Evolutionary conservation across 2,329 filamentous ascomycete species (phyloP).

Genomic region (Cytospora piceae): DNA sequence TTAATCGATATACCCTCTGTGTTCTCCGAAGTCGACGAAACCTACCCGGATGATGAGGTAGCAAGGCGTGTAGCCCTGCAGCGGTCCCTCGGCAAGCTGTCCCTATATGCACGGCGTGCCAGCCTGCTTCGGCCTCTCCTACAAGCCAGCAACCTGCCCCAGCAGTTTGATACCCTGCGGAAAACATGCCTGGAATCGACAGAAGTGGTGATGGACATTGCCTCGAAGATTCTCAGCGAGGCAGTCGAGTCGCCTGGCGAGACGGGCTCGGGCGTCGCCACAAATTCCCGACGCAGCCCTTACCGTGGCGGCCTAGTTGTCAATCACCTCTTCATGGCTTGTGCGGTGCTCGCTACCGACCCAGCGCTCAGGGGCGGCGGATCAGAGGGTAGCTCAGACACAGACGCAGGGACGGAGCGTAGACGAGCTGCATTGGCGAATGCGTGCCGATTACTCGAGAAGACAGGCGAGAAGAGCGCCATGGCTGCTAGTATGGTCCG

Average conservation of each 20-base stretch:
- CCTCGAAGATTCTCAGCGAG: constrained; percentile 18
- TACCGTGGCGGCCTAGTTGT: constrained; percentile 24
- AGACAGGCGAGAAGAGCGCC: constrained; percentile 27
- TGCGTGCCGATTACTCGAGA: constrained; percentile 31
- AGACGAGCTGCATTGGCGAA: constrained; percentile 26
- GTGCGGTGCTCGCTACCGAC: constrained; percentile 30
- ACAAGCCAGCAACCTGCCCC: constrained; percentile 19
- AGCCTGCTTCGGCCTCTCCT: constrained; percentile 23
- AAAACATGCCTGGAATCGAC: constrained; percentile 21
- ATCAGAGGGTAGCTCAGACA: not conserved
- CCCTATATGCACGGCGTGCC: constrained; percentile 22
- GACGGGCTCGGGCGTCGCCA: not conserved
- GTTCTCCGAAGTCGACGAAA: not conserved
- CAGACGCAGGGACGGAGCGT: constrained; percentile 25
- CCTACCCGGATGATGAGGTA: not conserved
- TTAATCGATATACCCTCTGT: constrained; percentile 11
- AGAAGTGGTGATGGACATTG: constrained; percentile 23
- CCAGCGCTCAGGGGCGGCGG: constrained; percentile 12
- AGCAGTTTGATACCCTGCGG: constrained; percentile 20
- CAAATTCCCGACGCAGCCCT: constrained; percentile 8
- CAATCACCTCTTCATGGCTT: constrained; percentile 30
- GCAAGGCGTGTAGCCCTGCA: constrained; percentile 14
- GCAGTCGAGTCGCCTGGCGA: constrained; percentile 14
- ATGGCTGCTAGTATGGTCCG: constrained; percentile 30
- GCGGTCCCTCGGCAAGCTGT: constrained; percentile 11